Conservation (phyloP, 192 early-diverging fungal species). For the Podila epicladia region DNA sequence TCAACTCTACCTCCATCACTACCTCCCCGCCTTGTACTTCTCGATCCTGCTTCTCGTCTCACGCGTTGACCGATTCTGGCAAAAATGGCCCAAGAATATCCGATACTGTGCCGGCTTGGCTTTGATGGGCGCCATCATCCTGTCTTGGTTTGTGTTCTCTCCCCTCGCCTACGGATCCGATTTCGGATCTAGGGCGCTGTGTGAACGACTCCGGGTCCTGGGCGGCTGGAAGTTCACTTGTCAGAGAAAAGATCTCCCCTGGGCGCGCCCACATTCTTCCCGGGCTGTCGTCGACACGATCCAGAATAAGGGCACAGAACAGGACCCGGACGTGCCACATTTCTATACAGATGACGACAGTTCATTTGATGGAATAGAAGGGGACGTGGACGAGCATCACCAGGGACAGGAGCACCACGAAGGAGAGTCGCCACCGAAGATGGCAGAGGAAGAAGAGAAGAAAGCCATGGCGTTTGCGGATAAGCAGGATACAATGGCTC, state of each 20-base stretch:
- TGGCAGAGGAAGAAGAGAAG: neutral
- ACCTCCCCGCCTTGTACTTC: constrained; percentile 91
- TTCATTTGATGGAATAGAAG: neutral
- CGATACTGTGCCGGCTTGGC: constrained; percentile 60
- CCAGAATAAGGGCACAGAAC: neutral
- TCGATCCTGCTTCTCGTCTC: constrained; percentile 78
- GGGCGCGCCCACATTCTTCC: constrained; percentile 13
- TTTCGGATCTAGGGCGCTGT: constrained; percentile 73
- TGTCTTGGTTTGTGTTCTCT: constrained; percentile 75
- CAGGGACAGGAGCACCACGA: constrained; percentile 9
- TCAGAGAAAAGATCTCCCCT: constrained; percentile 30
- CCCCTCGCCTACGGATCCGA: constrained; percentile 85
- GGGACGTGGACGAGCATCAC: neutral
- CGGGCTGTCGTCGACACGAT: neutral
- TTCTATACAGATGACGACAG: neutral
- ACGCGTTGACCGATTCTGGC: constrained; percentile 72
- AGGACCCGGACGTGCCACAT: neutral
- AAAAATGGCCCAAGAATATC: constrained; percentile 51
- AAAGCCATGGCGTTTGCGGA: neutral
- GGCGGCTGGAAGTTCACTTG: constrained; percentile 89
- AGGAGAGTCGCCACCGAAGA: constrained; percentile 22
- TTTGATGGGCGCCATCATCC: constrained; percentile 63
- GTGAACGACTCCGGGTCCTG: constrained; percentile 80
- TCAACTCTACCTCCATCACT: constrained; percentile 92
- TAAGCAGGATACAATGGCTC: neutral